Evolutionary conservation across 352 stramenopile genomes (phyloP).

Genomic region (Globisporangium perplexum): DNA sequence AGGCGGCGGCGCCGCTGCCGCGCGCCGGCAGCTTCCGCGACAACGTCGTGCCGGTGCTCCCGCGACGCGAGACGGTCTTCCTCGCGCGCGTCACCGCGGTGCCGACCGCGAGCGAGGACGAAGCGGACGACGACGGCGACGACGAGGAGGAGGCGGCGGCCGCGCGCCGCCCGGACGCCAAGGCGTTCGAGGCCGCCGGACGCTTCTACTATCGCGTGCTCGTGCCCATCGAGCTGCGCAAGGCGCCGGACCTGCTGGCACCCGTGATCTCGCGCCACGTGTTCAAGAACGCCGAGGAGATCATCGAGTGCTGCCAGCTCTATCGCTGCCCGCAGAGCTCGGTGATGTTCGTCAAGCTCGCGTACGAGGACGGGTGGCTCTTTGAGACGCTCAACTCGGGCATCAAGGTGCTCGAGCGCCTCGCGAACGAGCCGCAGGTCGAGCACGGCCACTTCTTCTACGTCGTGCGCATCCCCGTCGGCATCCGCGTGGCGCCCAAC

Average conservation of each 20-base stretch:
- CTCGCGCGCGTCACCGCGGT: conserved; percentile 4
- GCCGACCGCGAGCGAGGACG: neutral
- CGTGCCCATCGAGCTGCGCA: conserved; percentile 69
- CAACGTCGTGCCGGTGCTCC: conserved; percentile 1
- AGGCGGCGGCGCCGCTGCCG: neutral
- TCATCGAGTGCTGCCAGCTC: conserved; percentile 64
- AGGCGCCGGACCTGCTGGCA: conserved; percentile 63
- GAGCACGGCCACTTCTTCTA: conserved; percentile 82
- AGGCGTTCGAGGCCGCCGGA: conserved; percentile 31
- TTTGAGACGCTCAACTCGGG: conserved; percentile 81
- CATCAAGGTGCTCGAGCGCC: conserved; percentile 64
- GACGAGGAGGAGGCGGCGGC: neutral
- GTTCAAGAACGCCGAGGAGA: conserved; percentile 79
- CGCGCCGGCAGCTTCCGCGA: conserved; percentile 1
- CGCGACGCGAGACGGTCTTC: conserved; percentile 13
- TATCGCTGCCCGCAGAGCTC: conserved; percentile 68
- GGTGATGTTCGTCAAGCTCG: conserved; percentile 77
- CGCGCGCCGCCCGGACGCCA: conserved; percentile 5
- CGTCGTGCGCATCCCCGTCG: conserved; percentile 76
- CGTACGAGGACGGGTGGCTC: conserved; percentile 79
- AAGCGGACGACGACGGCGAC: conserved; percentile 9
- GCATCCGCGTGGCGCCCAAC: conserved; percentile 71
- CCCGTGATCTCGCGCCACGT: conserved; percentile 58
- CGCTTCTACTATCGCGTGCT: conserved; percentile 73
- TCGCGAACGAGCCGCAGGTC: conserved; percentile 54